These are phyloP conservation scores for Lumnitzera littorea DNA, from an alignment of 345 rosid genomes.

Conservation along the genomic window DNA sequence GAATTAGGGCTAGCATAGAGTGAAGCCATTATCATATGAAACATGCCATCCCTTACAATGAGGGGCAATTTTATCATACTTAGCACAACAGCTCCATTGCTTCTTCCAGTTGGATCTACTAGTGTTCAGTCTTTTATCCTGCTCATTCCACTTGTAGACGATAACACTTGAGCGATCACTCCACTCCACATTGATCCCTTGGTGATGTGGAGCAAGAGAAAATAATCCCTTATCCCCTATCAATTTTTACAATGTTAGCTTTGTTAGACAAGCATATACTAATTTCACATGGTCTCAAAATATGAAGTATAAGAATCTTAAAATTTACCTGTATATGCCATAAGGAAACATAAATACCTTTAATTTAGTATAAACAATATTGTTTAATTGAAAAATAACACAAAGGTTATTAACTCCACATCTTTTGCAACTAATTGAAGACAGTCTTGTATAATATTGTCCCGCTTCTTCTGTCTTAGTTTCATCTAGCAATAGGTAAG, in stretches of 20 bases:
- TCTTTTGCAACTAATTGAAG: no score
- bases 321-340: not conserved
- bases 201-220: slow-evolving; percentile 55
- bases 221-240: slow-evolving; percentile 50
- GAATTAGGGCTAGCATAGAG: slow-evolving; percentile 15
- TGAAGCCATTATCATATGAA: slow-evolving; percentile 56
- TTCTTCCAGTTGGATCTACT: slow-evolving; percentile 44
- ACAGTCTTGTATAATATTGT: no score
- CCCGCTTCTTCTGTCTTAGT: no score
- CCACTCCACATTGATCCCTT: slow-evolving; percentile 61
- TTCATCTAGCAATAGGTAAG: no score
- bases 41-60: slow-evolving; percentile 47
- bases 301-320: not conserved
- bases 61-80: slow-evolving; percentile 40
- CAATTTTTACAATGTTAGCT: not conserved
- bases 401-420: no score
- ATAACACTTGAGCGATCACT: slow-evolving; percentile 43
- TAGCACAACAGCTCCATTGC: slow-evolving; percentile 52
- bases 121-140: slow-evolving; percentile 35
- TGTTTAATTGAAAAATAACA: no score
- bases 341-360: not conserved
- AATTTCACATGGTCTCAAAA: not conserved
- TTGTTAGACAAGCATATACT: not conserved
- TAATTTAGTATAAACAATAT: no score
- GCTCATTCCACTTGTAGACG: slow-evolving; percentile 52